Conservation (phyloP, 2,329 filamentous ascomycete genomes). For the Karstenula rhodostoma region DNA sequence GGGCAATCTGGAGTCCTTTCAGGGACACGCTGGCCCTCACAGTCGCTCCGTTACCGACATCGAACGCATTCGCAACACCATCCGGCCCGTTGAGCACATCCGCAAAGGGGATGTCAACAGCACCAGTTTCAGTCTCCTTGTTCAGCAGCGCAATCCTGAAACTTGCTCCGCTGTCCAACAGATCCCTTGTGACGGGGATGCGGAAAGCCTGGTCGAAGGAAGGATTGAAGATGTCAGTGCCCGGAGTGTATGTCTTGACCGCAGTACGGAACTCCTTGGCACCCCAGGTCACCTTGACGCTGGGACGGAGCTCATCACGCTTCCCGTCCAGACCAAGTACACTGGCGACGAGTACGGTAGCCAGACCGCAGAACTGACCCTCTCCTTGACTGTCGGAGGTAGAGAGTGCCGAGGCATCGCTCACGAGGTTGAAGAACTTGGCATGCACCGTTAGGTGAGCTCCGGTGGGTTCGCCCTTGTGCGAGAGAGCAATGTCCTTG, state of each 20-base stretch:
- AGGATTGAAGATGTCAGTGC: slow-evolving; percentile 59
- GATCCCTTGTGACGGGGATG: slow-evolving; percentile 51
- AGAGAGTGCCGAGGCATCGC: slow-evolving; percentile 44
- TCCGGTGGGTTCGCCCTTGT: slow-evolving; percentile 49
- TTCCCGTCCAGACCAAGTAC: slow-evolving; percentile 54
- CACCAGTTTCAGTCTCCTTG: slow-evolving; percentile 36
- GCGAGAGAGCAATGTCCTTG: slow-evolving; percentile 51
- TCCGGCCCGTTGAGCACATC: slow-evolving; percentile 36
- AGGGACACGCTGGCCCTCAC: slow-evolving; percentile 37
- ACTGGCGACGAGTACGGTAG: slow-evolving; percentile 55
- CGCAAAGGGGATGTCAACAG: slow-evolving; percentile 34
- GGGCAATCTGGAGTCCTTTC: slow-evolving; percentile 26
- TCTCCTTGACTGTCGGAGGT: slow-evolving; percentile 36
- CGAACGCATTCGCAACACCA: slow-evolving; percentile 30
- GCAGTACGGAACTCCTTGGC: slow-evolving; percentile 53
- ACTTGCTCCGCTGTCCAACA: slow-evolving; percentile 29
- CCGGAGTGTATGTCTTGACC: slow-evolving; percentile 54
- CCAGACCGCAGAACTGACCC: slow-evolving; percentile 51
- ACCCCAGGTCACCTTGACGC: slow-evolving; percentile 56
- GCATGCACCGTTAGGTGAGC: slow-evolving; percentile 50
- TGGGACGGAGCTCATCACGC: slow-evolving; percentile 56
- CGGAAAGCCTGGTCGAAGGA: slow-evolving; percentile 57
- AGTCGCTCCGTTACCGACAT: slow-evolving; percentile 36
- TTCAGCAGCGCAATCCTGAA: slow-evolving; percentile 42
- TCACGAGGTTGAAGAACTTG: slow-evolving; percentile 54